Conservation (phyloP, 2,329 filamentous ascomycete genomes). For the Hirsutella minnesotensis region DNA sequence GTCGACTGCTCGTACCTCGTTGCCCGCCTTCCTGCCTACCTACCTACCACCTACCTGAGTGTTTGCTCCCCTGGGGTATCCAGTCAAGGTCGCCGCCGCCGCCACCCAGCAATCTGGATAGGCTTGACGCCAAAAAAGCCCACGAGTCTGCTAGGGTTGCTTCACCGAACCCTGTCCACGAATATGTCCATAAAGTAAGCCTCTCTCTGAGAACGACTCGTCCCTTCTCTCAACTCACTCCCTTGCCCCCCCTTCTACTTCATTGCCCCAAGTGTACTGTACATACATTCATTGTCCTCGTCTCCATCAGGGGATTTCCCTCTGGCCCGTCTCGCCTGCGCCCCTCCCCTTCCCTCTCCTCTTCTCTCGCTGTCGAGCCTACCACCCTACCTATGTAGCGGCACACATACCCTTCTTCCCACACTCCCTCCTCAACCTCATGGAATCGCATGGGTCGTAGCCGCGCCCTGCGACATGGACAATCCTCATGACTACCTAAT, state of each 20-base stretch:
- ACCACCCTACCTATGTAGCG: conserved; percentile 5
- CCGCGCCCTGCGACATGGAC: conserved; percentile 22
- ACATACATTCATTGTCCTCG: neutral
- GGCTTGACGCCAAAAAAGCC: conserved; percentile 5
- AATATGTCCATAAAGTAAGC: conserved; percentile 46
- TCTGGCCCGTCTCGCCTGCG: conserved; percentile 4
- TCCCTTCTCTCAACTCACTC: conserved; percentile 6
- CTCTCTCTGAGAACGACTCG: conserved; percentile 8
- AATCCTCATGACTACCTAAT: conserved; percentile 30
- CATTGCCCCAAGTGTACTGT: neutral
- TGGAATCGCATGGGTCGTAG: conserved; percentile 19
- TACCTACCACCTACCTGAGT: too few species aligned
- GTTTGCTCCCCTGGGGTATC: neutral
- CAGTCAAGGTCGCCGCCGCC: neutral
- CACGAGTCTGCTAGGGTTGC: conserved; percentile 15
- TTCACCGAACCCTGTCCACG: conserved; percentile 20
- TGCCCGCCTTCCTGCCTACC: too few species aligned
- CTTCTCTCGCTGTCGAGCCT: conserved; percentile 1
- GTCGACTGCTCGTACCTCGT: neutral
- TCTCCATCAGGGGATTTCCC: conserved; percentile 2
- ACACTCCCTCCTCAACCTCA: conserved; percentile 10
- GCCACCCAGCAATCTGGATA: conserved; percentile 9
- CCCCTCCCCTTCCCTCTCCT: conserved; percentile 7
- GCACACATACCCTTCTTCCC: conserved; percentile 4
- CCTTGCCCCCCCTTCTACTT: neutral